Percentiles rank a stretch among this genome's conserved stretches.
These are phyloP conservation scores for Penicillium canescens DNA, from an alignment of 495 filamentous ascomycete genomes.

Conservation along the genomic window DNA sequence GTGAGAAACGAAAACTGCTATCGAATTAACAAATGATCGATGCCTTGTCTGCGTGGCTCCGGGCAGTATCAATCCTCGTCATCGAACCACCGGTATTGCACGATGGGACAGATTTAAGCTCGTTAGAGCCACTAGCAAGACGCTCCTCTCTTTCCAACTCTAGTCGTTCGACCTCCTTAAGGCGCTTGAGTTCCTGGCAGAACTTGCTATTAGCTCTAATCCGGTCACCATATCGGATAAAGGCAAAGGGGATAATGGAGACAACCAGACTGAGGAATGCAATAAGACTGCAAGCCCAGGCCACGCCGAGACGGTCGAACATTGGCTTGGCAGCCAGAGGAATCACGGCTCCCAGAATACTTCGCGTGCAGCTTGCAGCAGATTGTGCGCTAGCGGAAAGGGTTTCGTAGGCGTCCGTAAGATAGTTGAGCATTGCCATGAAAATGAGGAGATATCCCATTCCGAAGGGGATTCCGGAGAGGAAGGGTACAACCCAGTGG, in stretches of 20 bases:
- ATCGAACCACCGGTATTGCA: conserved; percentile 11
- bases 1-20: background rate
- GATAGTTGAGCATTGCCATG: conserved; percentile 49
- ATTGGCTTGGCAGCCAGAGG: conserved; percentile 43
- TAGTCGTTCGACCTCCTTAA: conserved; percentile 27
- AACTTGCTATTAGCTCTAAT: conserved; percentile 39
- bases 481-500: conserved; percentile 41
- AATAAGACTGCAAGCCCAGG: conserved; percentile 45
- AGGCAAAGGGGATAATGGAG: conserved; percentile 35
- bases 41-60: conserved; percentile 22
- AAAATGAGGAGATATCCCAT: conserved; percentile 44
- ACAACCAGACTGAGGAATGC: conserved; percentile 40
- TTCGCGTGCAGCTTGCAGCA: conserved; percentile 40
- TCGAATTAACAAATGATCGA: conserved; percentile 22
- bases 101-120: conserved; percentile 14
- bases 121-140: conserved; percentile 5
- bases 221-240: conserved; percentile 36
- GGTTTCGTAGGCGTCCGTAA: conserved; percentile 46
- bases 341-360: conserved; percentile 40
- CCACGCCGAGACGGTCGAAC: conserved; percentile 39
- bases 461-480: conserved; percentile 40
- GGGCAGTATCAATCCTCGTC: conserved; percentile 23
- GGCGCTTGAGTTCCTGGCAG: conserved; percentile 38
- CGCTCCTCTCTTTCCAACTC: conserved; percentile 22
- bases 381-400: conserved; percentile 45